Conservation (phyloP, 2,329 filamentous ascomycete genomes). For the Simplicillium aogashimaense region DNA sequence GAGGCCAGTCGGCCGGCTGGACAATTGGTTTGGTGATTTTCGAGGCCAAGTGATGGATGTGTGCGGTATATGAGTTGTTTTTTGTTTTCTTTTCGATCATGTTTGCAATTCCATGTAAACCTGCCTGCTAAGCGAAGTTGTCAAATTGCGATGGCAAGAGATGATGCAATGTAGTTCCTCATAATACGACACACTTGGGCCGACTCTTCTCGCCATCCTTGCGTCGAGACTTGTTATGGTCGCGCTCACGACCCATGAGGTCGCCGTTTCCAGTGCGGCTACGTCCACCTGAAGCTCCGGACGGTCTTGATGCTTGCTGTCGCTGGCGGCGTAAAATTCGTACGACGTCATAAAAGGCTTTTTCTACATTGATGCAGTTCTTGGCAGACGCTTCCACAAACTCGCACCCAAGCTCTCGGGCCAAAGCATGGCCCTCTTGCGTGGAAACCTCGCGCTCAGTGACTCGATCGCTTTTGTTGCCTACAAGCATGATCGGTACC, state of each 20-base stretch:
- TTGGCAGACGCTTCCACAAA: slow-evolving; percentile 96
- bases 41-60: no score
- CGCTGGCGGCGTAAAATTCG: slow-evolving; percentile 79
- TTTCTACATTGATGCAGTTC: slow-evolving; percentile 97
- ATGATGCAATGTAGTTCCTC: slow-evolving; percentile 11
- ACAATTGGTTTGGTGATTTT: no score
- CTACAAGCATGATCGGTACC: slow-evolving; percentile 94
- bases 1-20: no score
- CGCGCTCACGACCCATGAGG: slow-evolving; percentile 20
- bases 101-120: neutral
- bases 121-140: neutral
- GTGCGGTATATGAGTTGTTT: neutral
- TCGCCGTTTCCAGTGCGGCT: slow-evolving; percentile 28
- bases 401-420: slow-evolving; percentile 86
- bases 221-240: slow-evolving; percentile 18
- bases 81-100: slow-evolving; percentile 4
- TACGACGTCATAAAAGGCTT: slow-evolving; percentile 97
- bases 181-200: slow-evolving; percentile 29
- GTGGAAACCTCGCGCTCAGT: slow-evolving; percentile 94
- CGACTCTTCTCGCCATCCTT: slow-evolving; percentile 25
- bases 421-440: slow-evolving; percentile 86
- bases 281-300: slow-evolving; percentile 22
- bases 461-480: slow-evolving; percentile 95
- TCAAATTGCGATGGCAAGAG: neutral
- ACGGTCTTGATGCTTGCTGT: slow-evolving; percentile 39